Evolutionary conservation across 306 rosid species (phyloP).

Genomic region (Vigna unguiculata): DNA sequence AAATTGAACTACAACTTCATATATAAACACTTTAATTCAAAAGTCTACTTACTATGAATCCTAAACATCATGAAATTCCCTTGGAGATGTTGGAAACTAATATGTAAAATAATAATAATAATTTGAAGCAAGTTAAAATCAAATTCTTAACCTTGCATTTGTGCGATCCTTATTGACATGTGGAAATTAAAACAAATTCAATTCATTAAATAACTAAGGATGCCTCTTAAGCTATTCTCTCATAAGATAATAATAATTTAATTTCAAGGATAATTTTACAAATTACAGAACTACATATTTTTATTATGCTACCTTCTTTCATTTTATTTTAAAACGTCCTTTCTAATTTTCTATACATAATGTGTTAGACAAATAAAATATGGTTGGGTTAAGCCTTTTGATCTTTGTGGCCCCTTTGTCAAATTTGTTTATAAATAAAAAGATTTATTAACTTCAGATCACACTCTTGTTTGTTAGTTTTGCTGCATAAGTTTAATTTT

Average conservation of each 20-base stretch:
- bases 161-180: not conserved
- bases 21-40: too few relatives aligned
- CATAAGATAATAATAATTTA: not conserved
- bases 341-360: not conserved
- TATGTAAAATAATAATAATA: too few relatives aligned
- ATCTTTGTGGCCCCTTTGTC: too few relatives aligned
- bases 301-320: not conserved
- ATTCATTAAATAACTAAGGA: not conserved
- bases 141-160: too few relatives aligned
- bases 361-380: not conserved
- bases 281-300: too few relatives aligned
- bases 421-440: not conserved
- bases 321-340: not conserved
- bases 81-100: too few relatives aligned
- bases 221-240: not conserved
- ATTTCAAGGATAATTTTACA: not conserved
- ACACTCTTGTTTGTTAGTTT: too few relatives aligned
- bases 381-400: not conserved
- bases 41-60: too few relatives aligned
- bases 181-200: not conserved
- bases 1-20: too few relatives aligned
- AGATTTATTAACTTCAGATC: not conserved
- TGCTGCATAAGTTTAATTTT: not conserved
- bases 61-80: too few relatives aligned
- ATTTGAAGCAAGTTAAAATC: too few relatives aligned